Percentiles rank a stretch among this genome's conserved stretches.
These are phyloP conservation scores for Elsinoe arachidis DNA, from an alignment of 2,329 filamentous ascomycete species.

Conservation along the genomic window DNA sequence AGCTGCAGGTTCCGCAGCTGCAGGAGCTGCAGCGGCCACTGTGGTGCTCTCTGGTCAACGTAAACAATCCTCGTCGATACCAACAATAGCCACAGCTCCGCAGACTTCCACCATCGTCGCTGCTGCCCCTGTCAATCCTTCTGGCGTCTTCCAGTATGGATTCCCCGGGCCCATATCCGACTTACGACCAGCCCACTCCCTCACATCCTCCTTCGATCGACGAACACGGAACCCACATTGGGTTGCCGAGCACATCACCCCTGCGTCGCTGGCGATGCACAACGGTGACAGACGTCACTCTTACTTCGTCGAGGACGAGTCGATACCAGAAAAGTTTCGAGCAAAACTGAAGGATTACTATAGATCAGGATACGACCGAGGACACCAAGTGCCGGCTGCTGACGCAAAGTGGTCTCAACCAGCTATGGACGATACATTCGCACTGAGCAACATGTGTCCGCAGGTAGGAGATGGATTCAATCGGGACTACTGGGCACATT, in stretches of 20 bases:
- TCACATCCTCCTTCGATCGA: conserved; percentile 85
- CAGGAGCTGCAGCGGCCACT: conserved; percentile 42
- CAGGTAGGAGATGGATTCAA: conserved; percentile 99
- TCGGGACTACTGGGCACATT: conserved; percentile 97
- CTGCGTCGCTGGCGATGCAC: conserved; percentile 64
- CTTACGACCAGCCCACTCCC: conserved; percentile 63
- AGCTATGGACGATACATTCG: conserved; percentile 94
- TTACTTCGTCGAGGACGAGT: conserved; percentile 70
- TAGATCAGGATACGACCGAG: conserved; percentile 87
- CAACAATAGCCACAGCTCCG: conserved; percentile 20
- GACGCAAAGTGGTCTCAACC: conserved; percentile 92
- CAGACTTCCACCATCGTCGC: conserved; percentile 21
- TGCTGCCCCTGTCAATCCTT: conserved; percentile 37
- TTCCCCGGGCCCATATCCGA: conserved; percentile 89
- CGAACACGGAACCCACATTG: conserved; percentile 85
- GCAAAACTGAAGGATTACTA: conserved; percentile 89
- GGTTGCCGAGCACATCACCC: conserved; percentile 91
- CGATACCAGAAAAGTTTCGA: conserved; percentile 77
- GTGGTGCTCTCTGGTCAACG: conserved; percentile 27
- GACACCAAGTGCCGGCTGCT: conserved; percentile 93
- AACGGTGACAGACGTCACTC: conserved; percentile 79
- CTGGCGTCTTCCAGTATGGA: conserved; percentile 49
- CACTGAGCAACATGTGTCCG: conserved; percentile 91
- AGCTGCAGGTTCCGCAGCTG: conserved; percentile 40
- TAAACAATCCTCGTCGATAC: conserved; percentile 19